Conservation (phyloP, 768 basidiomycete genomes). For the Gelatoporia subvermispora region DNA sequence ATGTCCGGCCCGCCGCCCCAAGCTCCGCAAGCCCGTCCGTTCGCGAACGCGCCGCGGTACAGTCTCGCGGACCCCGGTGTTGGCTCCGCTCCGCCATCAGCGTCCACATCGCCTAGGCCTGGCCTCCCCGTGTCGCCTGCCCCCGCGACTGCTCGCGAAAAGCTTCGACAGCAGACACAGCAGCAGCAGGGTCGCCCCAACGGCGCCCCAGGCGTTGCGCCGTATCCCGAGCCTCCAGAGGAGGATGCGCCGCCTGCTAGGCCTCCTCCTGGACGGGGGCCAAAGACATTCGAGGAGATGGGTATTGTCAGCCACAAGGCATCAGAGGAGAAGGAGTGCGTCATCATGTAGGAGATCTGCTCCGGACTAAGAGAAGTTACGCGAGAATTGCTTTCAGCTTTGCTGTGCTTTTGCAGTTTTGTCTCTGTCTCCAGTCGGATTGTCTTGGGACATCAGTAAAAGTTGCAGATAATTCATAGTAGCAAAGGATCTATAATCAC, state of each 20-base stretch:
- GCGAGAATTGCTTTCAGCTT: no score
- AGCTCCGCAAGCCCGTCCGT: background rate
- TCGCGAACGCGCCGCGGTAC: conserved; percentile 35
- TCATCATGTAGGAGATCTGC: conserved; percentile 63
- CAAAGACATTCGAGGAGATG: conserved; percentile 91
- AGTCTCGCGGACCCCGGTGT: conserved; percentile 41
- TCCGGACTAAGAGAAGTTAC: no score
- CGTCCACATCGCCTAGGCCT: background rate
- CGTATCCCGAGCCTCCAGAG: background rate
- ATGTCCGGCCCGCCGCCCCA: background rate
- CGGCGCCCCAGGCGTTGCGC: conserved; percentile 1
- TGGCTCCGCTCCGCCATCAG: conserved; percentile 8
- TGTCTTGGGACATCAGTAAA: no score
- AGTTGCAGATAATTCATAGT: no score
- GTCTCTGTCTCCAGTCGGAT: no score
- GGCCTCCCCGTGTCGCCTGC: conserved; percentile 13
- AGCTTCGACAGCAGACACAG: conserved; percentile 7
- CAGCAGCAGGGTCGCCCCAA: conserved; percentile 9
- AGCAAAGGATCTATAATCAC: no score
- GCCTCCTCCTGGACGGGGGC: conserved; percentile 32
- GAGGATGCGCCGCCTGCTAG: conserved; percentile 8
- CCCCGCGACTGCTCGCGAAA: conserved; percentile 5
- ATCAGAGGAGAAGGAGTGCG: conserved; percentile 79
- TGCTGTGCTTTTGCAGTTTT: no score
- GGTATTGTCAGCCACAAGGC: conserved; percentile 76